A percentile compares a stretch with the other conserved stretches of the same genome.
Evolutionary conservation across 441 rosid genomes (phyloP).

Genomic region (Manihot esculenta): DNA sequence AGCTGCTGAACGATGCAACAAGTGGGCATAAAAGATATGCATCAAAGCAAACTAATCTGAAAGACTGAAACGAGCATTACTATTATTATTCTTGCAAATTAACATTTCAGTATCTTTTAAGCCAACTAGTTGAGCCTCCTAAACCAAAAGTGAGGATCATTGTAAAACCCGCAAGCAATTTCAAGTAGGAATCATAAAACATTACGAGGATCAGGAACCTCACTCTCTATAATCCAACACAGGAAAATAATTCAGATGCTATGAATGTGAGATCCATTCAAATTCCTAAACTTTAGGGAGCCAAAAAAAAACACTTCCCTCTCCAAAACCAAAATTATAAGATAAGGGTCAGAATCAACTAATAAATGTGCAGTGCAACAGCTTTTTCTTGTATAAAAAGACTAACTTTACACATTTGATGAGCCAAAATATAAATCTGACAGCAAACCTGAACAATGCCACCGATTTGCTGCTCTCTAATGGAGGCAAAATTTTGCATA

Average conservation of each 20-base stretch:
- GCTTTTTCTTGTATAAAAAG: no score
- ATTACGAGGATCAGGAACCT: no score
- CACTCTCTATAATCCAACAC: not conserved
- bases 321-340: not conserved
- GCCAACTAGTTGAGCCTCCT: not conserved
- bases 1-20: no score
- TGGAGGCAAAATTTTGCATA: constrained; percentile 91
- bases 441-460: constrained; percentile 74
- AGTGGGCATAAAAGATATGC: no score
- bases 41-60: no score
- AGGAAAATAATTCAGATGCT: no score
- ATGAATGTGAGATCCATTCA: not conserved
- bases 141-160: not conserved
- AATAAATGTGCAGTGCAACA: no score
- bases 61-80: no score
- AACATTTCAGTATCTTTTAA: not conserved
- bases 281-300: not conserved
- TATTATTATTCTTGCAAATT: no score
- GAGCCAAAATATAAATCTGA: no score
- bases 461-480: constrained; percentile 97
- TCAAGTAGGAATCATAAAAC: not conserved
- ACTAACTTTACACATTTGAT: no score
- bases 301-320: not conserved
- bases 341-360: no score
- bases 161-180: not conserved